These are phyloP conservation scores for Zizania latifolia DNA, from an alignment of 176 grass and related monocot genomes.

Conservation along the genomic window DNA sequence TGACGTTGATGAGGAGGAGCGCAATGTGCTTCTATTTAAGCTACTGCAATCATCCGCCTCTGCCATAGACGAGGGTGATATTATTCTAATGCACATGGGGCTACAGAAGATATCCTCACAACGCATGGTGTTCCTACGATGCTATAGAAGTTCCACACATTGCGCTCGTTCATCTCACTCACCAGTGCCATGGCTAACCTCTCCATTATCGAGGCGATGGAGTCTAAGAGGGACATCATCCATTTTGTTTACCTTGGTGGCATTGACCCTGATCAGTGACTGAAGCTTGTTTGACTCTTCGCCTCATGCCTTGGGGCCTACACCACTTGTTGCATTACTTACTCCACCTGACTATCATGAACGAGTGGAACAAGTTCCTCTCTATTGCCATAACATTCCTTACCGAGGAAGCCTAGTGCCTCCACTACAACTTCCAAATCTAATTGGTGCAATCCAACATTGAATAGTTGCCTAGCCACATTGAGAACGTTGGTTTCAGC, in stretches of 20 bases:
- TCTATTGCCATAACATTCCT: conserved; percentile 26
- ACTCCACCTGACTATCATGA: conserved; percentile 38
- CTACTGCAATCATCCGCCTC: conserved; percentile 31
- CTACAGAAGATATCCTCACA: conserved; percentile 52
- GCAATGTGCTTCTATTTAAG: background rate
- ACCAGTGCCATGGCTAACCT: conserved; percentile 33
- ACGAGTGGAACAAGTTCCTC: conserved; percentile 31
- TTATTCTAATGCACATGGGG: background rate
- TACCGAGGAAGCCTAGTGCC: conserved; percentile 31
- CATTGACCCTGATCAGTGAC: conserved; percentile 39
- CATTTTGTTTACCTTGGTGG: conserved; percentile 61
- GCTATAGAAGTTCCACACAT: conserved; percentile 28
- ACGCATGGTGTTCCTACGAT: conserved; percentile 39
- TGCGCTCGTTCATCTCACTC: conserved; percentile 60
- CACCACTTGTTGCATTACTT: conserved; percentile 26
- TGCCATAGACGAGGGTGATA: conserved; percentile 5
- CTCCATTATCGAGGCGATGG: conserved; percentile 38
- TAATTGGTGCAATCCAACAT: conserved; percentile 29
- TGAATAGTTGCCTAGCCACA: background rate
- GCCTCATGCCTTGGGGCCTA: conserved; percentile 19
- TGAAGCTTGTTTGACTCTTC: conserved; percentile 45
- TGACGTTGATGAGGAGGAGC: background rate
- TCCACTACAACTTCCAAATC: conserved; percentile 43
- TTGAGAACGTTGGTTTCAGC: conserved; percentile 33
- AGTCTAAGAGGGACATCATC: conserved; percentile 11